These are phyloP conservation scores for Taphrina communis DNA, from an alignment of 1,139 yeast species.

Conservation along the genomic window DNA sequence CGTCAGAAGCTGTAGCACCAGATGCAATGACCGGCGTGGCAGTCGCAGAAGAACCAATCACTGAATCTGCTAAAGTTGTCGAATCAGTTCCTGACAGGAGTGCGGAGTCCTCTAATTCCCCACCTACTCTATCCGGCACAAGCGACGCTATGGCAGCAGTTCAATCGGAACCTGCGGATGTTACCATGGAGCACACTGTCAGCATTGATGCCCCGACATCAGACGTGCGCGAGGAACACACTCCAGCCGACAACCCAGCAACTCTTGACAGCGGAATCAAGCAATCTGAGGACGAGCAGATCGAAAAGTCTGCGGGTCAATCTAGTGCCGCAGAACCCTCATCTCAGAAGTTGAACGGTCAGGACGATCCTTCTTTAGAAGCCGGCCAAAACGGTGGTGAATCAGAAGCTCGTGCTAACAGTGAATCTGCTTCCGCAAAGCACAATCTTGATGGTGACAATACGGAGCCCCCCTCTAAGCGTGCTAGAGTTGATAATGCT, in stretches of 20 bases:
- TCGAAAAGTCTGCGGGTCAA: background rate
- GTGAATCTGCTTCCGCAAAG: constrained; percentile 1
- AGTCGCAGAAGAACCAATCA: constrained; percentile 32
- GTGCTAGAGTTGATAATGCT: constrained; percentile 20
- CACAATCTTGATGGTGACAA: background rate
- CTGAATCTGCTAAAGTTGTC: constrained; percentile 25
- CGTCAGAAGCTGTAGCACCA: background rate
- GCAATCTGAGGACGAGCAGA: background rate
- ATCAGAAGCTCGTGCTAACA: background rate
- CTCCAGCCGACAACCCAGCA: constrained; percentile 15
- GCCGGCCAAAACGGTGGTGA: background rate
- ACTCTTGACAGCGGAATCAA: background rate
- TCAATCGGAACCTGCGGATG: constrained; percentile 10
- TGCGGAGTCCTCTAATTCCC: too few species aligned
- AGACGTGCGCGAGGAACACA: constrained; percentile 20
- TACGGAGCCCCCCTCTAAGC: constrained; percentile 18
- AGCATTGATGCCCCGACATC: constrained; percentile 27
- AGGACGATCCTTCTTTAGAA: background rate
- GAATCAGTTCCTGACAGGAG: background rate
- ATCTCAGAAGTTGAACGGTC: background rate
- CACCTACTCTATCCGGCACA: background rate
- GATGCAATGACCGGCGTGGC: constrained; percentile 32
- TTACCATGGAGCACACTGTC: constrained; percentile 25
- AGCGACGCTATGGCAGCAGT: background rate
- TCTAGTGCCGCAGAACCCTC: background rate